Conservation (phyloP, 2,329 filamentous ascomycete species). For the Fusarium verrucosum region DNA sequence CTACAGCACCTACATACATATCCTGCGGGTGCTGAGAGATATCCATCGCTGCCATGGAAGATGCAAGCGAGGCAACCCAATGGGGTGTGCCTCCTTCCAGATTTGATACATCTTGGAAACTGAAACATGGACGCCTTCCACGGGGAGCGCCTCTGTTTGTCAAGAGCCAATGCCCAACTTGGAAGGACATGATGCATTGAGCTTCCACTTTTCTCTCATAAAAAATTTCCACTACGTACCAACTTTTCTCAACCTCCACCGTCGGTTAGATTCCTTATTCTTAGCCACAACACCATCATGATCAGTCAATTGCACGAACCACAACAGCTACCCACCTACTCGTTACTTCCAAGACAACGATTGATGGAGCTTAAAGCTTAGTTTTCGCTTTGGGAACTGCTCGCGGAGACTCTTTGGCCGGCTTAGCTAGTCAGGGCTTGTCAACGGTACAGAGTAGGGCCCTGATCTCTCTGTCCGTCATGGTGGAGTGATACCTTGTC, state of each 20-base stretch:
- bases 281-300: background rate
- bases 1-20: too few relatives aligned
- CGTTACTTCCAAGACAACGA: slow-evolving; percentile 20
- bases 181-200: slow-evolving; percentile 28
- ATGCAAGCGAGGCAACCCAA: slow-evolving; percentile 29
- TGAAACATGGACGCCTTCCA: slow-evolving; percentile 39
- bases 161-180: slow-evolving; percentile 14
- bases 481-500: slow-evolving; percentile 31
- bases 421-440: slow-evolving; percentile 22
- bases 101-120: slow-evolving; percentile 36
- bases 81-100: slow-evolving; percentile 21
- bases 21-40: slow-evolving; percentile 1
- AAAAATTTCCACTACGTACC: background rate
- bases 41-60: slow-evolving; percentile 12
- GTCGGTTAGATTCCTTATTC: background rate
- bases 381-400: slow-evolving; percentile 7
- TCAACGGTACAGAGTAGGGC: too few relatives aligned
- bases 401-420: slow-evolving; percentile 33
- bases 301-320: slow-evolving; percentile 21
- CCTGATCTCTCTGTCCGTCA: slow-evolving; percentile 34
- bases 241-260: background rate
- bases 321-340: too few relatives aligned
- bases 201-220: slow-evolving; percentile 10
- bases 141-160: slow-evolving; percentile 16
- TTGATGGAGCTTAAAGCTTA: slow-evolving; percentile 39